Base-by-base conservation (phyloP, 225 moss, liverwort and hornwort species). In the Marchantia polymorpha region DNA sequence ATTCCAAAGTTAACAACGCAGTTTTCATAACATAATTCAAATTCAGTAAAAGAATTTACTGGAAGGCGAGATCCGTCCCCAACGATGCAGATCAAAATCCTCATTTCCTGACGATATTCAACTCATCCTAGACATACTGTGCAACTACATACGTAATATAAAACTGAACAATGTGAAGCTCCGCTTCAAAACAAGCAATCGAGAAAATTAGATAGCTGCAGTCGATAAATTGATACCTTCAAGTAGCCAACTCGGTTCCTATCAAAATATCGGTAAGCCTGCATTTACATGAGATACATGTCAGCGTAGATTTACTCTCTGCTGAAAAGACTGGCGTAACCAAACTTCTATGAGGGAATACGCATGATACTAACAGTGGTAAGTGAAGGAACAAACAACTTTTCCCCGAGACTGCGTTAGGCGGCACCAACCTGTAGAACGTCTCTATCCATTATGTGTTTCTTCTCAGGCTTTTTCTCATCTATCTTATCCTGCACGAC, bases 241-340 rank as follows among this genome's bases (percentile, higher is more conserved):
- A 96, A 88, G 87, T 94, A 94, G 46, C 96, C 96, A 73, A 92
- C 89, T 84, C 94, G 87, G 74, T 92, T 91, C 89, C 89, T 92
- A 85, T 96, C 96, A 90, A 96, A 96, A 82, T 94, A 96, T 39
- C 94, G 92, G 87, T 90, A 96, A 31, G 96, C 92, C 96, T 96
- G 92, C 74, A 78, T 20, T 60, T 30, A 30, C 10, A 67, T 27
- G 52, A 10, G 22, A 73, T 27, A 22, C 27, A n/a, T 12, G 26
- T 25, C 27, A 23, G 4, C 12, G 74, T 80, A 59, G 26, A 58
- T 58, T 46, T 58, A n/a, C 5, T 39, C 39, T 5, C 39, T 39
- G 5, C 39, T 39, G 39, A 39, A 39, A 39, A 51, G 26, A 55
- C 16, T 67, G 30, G 12, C 39, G 54, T 56, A 12, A 59, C 17